A percentile compares a stretch with the other conserved stretches of the same genome.
Evolutionary conservation across 305 asterid genomes (phyloP).

Genomic region (Fraxinus nigra): DNA sequence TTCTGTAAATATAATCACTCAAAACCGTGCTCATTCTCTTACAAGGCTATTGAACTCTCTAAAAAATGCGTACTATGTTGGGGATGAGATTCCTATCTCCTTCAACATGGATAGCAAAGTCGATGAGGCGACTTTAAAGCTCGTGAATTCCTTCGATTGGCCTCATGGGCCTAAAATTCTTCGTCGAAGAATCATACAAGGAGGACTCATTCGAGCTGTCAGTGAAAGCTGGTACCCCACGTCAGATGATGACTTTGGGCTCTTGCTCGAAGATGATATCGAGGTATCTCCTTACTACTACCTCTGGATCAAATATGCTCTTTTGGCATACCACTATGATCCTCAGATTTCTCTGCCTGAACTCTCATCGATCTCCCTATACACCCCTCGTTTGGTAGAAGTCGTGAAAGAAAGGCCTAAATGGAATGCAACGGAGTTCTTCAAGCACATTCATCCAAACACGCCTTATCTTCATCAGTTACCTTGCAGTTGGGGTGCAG

Average conservation of each 20-base stretch:
- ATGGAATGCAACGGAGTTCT: constrained; percentile 84
- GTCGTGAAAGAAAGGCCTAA: constrained; percentile 91
- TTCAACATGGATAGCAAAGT: constrained; percentile 92
- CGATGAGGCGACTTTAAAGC: constrained; percentile 65
- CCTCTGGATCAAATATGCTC: constrained; percentile 81
- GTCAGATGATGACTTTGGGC: constrained; percentile 84
- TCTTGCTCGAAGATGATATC: constrained; percentile 84
- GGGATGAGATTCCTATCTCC: constrained; percentile 69
- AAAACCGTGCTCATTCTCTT: constrained; percentile 62
- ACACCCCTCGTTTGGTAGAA: constrained; percentile 83
- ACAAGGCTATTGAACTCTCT: constrained; percentile 76
- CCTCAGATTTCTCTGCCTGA: constrained; percentile 78
- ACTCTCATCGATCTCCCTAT: constrained; percentile 76
- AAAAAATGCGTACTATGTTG: constrained; percentile 62
- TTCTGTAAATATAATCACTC: constrained; percentile 78
- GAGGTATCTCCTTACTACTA: constrained; percentile 90
- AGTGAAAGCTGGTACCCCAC: constrained; percentile 96
- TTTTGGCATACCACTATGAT: constrained; percentile 75
- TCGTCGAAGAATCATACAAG: constrained; percentile 86
- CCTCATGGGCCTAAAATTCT: constrained; percentile 74
- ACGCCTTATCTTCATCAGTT: constrained; percentile 92
- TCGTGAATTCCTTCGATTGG: constrained; percentile 71
- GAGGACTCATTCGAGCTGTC: constrained; percentile 93
- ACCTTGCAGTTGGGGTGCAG: constrained; percentile 97
- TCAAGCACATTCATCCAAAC: constrained; percentile 72